phyloP scores from a whole-genome alignment of 2,329 filamentous ascomycete genomes.

The Amylocarpus encephaloides region DNA sequence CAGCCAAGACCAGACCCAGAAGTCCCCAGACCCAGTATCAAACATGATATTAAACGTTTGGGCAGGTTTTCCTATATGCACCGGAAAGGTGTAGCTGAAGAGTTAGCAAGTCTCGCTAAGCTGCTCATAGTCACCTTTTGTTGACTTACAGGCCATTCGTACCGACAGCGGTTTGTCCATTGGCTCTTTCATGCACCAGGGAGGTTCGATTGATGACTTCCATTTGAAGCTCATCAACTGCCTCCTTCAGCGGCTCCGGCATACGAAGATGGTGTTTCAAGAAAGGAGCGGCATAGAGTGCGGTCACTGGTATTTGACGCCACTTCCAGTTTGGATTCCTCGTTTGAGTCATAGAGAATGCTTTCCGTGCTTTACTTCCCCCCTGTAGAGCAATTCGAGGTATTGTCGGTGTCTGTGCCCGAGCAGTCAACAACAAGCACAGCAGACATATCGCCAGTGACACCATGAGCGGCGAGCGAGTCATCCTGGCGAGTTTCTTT shows the following conservation, averaged over 20 bases:
- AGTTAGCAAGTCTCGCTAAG: neutral
- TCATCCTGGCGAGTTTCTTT: neutral
- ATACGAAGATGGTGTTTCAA: conserved; percentile 17
- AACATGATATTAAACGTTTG: conserved; percentile 22
- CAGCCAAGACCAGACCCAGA: conserved; percentile 25
- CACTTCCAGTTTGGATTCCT: conserved; percentile 15
- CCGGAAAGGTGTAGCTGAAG: conserved; percentile 18
- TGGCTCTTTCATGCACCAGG: conserved; percentile 6
- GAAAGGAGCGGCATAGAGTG: conserved; percentile 17
- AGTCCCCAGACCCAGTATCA: conserved; percentile 23
- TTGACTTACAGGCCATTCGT: conserved; percentile 17
- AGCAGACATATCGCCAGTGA: neutral
- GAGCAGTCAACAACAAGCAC: neutral
- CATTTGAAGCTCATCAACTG: conserved; percentile 1
- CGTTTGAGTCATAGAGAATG: conserved; percentile 10
- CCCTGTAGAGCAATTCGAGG: neutral
- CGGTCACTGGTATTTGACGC: conserved; percentile 9
- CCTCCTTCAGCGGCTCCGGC: conserved; percentile 14
- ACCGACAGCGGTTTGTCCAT: conserved; percentile 11
- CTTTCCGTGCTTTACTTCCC: neutral
- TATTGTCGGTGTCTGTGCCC: neutral
- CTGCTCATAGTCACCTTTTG: neutral
- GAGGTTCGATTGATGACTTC: neutral
- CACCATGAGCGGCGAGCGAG: neutral
- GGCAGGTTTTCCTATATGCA: conserved; percentile 19